Conservation (phyloP, 257 asterid species). For the Gentiana dahurica region DNA sequence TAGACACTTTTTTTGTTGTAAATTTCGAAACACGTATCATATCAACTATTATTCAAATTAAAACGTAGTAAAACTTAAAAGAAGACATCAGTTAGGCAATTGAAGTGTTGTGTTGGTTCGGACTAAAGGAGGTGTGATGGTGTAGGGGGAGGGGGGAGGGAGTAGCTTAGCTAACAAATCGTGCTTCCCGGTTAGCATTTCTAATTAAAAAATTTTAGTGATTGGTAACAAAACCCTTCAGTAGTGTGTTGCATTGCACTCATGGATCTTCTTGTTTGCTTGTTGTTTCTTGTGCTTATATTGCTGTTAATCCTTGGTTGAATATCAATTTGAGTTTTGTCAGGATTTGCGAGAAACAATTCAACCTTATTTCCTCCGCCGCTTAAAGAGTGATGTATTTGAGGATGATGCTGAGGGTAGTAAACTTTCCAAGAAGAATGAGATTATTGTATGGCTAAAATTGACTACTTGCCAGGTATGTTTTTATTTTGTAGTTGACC, state of each 20-base stretch:
- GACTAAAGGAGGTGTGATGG: no score
- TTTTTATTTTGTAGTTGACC: background rate
- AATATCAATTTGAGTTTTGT: slow-evolving; percentile 10
- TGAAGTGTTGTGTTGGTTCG: no score
- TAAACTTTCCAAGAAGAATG: slow-evolving; percentile 84
- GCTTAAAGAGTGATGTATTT: slow-evolving; percentile 87
- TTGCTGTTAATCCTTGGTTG: background rate
- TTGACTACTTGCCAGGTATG: slow-evolving; percentile 83
- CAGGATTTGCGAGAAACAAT: slow-evolving; percentile 81
- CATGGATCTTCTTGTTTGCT: background rate
- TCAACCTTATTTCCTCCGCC: slow-evolving; percentile 85
- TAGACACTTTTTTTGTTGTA: no score
- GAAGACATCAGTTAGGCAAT: no score
- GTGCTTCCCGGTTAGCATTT: no score
- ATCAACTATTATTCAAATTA: no score
- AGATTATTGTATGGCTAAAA: slow-evolving; percentile 80
- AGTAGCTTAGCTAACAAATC: no score
- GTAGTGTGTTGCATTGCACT: background rate
- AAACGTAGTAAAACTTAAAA: no score
- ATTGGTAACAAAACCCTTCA: background rate
- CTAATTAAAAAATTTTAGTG: no score
- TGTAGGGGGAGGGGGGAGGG: no score
- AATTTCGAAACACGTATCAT: no score
- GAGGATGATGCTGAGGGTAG: slow-evolving; percentile 22
- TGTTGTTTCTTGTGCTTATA: background rate